These are phyloP conservation scores for Salix viminalis DNA, from an alignment of 345 rosid species.

Conservation along the genomic window DNA sequence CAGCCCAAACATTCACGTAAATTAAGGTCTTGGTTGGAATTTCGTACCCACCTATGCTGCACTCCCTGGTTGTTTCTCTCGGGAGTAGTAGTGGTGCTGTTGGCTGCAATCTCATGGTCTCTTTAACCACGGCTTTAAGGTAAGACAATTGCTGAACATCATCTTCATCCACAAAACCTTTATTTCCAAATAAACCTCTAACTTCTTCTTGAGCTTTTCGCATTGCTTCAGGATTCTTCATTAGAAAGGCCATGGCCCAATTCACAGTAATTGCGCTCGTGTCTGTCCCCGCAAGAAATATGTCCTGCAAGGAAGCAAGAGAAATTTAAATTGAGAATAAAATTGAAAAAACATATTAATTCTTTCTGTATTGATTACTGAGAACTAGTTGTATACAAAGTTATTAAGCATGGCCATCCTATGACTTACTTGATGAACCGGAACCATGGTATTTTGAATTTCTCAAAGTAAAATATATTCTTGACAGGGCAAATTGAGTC, in stretches of 20 bases:
- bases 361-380: no score
- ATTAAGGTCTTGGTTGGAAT: not conserved
- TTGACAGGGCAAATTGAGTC: no score
- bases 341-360: not conserved
- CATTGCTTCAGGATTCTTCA: not conserved
- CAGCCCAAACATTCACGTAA: not conserved
- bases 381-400: no score
- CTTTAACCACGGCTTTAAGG: not conserved
- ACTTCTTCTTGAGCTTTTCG: conserved; percentile 1
- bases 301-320: not conserved
- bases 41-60: not conserved
- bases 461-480: no score
- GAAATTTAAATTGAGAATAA: not conserved
- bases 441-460: no score
- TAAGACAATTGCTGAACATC: not conserved
- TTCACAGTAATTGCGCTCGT: not conserved
- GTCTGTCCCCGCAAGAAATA: not conserved
- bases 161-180: conserved; percentile 6
- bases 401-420: no score
- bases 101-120: not conserved
- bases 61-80: no score
- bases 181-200: not conserved
- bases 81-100: not conserved
- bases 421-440: no score
- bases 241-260: not conserved